A percentile compares a stretch with the other conserved stretches of the same genome.
Evolutionary conservation across 2,329 filamentous ascomycete species (phyloP).

Genomic region (Zymoseptoria brevis): DNA sequence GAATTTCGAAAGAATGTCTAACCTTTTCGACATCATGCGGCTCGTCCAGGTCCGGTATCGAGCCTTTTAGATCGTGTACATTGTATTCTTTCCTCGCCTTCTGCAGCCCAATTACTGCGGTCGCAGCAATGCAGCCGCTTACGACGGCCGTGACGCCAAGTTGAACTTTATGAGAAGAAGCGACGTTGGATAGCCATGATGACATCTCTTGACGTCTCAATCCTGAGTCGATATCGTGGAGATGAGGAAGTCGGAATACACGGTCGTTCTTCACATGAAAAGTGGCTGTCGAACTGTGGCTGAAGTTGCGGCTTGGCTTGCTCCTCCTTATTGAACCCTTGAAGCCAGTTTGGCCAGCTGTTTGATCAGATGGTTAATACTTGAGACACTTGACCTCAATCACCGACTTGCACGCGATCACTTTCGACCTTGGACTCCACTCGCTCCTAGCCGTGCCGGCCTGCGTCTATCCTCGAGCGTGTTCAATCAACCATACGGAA

Average conservation of each 20-base stretch:
- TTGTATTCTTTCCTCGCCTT: slow-evolving; percentile 47
- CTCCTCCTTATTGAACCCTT: neutral
- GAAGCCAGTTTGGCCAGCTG: neutral
- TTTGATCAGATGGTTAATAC: neutral
- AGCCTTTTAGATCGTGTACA: slow-evolving; percentile 52
- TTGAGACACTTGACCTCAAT: neutral
- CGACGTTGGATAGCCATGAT: slow-evolving; percentile 38
- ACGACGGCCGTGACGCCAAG: slow-evolving; percentile 62
- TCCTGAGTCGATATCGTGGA: neutral
- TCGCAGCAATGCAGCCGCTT: slow-evolving; percentile 41
- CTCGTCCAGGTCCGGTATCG: slow-evolving; percentile 50
- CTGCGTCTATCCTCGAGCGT: neutral
- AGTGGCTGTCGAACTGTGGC: neutral
- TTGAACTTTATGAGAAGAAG: slow-evolving; percentile 47
- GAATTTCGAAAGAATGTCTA: too few relatives aligned
- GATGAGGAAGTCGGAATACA: neutral
- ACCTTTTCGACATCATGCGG: slow-evolving; percentile 46
- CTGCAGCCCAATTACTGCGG: slow-evolving; percentile 51
- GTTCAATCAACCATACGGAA: neutral
- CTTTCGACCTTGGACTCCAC: neutral
- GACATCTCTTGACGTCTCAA: slow-evolving; percentile 30
- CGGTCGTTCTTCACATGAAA: neutral
- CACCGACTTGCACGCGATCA: neutral
- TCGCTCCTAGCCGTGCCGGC: neutral
- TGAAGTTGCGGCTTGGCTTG: neutral